Evolutionary conservation across 2,329 filamentous ascomycete genomes (phyloP).

Genomic region (Aspergillus texensis): DNA sequence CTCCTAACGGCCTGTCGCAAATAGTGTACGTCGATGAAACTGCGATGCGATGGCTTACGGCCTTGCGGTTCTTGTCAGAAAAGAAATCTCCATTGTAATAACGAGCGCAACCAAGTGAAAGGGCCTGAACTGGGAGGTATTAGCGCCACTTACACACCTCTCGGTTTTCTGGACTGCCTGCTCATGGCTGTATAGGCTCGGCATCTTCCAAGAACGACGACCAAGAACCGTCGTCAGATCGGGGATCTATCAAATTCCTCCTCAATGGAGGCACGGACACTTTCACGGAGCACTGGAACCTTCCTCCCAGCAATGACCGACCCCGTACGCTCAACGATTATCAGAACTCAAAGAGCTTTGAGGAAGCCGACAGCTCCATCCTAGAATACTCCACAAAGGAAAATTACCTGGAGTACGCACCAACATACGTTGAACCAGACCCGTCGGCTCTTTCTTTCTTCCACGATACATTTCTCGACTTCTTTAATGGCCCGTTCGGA

Average conservation of each 20-base stretch:
- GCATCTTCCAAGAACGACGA: constrained; percentile 29
- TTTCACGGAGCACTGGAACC: constrained; percentile 49
- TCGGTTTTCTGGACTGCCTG: too few species aligned
- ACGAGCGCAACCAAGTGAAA: constrained; percentile 26
- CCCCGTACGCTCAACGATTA: constrained; percentile 37
- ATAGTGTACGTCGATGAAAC: constrained; percentile 52
- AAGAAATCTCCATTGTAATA: constrained; percentile 45
- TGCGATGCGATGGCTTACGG: constrained; percentile 49
- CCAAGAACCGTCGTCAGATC: constrained; percentile 39
- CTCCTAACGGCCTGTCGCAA: background rate
- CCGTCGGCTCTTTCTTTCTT: constrained; percentile 32
- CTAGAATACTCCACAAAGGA: constrained; percentile 22
- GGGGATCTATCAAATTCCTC: constrained; percentile 51
- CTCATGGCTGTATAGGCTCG: constrained; percentile 14
- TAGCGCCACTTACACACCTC: background rate
- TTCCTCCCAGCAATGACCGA: constrained; percentile 45
- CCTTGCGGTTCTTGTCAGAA: constrained; percentile 50
- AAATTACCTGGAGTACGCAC: constrained; percentile 19
- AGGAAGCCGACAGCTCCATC: constrained; percentile 24
- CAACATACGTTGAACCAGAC: constrained; percentile 29
- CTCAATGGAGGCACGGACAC: constrained; percentile 50
- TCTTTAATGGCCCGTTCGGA: constrained; percentile 42
- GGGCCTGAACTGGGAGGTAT: constrained; percentile 24
- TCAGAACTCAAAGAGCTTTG: constrained; percentile 33
- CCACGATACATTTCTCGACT: constrained; percentile 40